Evolutionary conservation across 2,329 filamentous ascomycete genomes (phyloP).

Genomic region (Nemania bipapillata): DNA sequence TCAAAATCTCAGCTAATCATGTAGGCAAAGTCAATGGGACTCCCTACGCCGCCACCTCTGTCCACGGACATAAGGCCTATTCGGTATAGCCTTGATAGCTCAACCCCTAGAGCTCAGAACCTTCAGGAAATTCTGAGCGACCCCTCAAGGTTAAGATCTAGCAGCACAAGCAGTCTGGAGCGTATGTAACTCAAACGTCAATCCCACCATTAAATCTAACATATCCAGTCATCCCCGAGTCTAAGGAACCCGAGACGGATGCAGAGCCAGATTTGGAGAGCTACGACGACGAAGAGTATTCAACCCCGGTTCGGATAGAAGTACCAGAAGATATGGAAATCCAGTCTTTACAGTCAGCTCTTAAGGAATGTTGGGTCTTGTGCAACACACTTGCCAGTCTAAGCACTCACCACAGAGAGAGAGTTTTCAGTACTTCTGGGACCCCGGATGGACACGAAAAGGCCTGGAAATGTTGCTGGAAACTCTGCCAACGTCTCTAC

Average conservation of each 20-base stretch:
- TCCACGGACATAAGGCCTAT: constrained; percentile 77
- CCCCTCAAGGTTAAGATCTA: constrained; percentile 67
- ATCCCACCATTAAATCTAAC: constrained; percentile 44
- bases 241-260: constrained; percentile 62
- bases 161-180: constrained; percentile 79
- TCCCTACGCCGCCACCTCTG: constrained; percentile 75
- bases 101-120: constrained; percentile 86
- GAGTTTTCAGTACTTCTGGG: constrained; percentile 79
- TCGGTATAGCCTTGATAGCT: constrained; percentile 72
- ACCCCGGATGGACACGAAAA: constrained; percentile 82
- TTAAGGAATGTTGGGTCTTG: constrained; percentile 91
- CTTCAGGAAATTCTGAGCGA: constrained; percentile 74
- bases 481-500: constrained; percentile 88
- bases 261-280: constrained; percentile 66
- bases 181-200: constrained; percentile 62
- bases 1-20: constrained; percentile 30
- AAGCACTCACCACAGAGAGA: constrained; percentile 83
- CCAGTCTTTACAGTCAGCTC: constrained; percentile 75
- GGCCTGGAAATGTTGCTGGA: constrained; percentile 95
- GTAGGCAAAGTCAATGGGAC: constrained; percentile 53
- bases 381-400: constrained; percentile 90
- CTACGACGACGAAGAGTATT: constrained; percentile 63
- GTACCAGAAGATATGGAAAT: constrained; percentile 65
- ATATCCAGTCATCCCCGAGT: constrained; percentile 62
- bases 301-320: constrained; percentile 57